Conservation (phyloP, 352 stramenopile genomes). For the Phytophthora podocarpi region DNA sequence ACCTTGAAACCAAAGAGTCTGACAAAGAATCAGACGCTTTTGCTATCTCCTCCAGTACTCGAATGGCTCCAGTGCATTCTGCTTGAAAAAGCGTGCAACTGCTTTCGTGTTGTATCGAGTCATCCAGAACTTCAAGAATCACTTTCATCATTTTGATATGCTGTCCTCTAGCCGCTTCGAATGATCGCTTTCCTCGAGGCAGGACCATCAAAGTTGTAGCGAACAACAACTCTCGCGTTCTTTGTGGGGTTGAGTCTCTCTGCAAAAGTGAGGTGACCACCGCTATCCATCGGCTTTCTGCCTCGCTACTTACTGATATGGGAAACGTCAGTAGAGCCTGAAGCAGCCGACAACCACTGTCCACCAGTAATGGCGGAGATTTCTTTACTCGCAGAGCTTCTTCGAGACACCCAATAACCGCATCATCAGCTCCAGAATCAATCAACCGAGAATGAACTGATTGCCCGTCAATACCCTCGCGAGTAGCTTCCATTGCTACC, state of each 20-base stretch:
- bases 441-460: constrained; percentile 17
- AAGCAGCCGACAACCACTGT: constrained; percentile 25
- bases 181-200: constrained; percentile 7
- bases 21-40: constrained; percentile 13
- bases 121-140: constrained; percentile 14
- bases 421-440: constrained; percentile 19
- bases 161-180: constrained; percentile 2
- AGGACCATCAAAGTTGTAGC: constrained; percentile 19
- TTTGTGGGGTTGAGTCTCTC: constrained; percentile 5
- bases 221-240: constrained; percentile 16
- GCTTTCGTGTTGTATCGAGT: constrained; percentile 20
- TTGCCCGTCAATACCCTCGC: background rate
- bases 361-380: constrained; percentile 4
- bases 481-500: background rate
- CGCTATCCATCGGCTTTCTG: constrained; percentile 26
- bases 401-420: constrained; percentile 31
- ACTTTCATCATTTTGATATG: constrained; percentile 31
- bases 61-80: constrained; percentile 21
- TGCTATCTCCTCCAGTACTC: constrained; percentile 21
- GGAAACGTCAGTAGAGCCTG: constrained; percentile 13
- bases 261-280: constrained; percentile 23
- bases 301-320: constrained; percentile 8
- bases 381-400: constrained; percentile 17
- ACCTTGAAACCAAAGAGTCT: constrained; percentile 25
- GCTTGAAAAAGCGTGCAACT: constrained; percentile 16